Evolutionary conservation across 2,329 filamentous ascomycete species (phyloP), one percentile per base, ranked within the genome.

Genomic region (Chrysoporthe austroafricana): DNA sequence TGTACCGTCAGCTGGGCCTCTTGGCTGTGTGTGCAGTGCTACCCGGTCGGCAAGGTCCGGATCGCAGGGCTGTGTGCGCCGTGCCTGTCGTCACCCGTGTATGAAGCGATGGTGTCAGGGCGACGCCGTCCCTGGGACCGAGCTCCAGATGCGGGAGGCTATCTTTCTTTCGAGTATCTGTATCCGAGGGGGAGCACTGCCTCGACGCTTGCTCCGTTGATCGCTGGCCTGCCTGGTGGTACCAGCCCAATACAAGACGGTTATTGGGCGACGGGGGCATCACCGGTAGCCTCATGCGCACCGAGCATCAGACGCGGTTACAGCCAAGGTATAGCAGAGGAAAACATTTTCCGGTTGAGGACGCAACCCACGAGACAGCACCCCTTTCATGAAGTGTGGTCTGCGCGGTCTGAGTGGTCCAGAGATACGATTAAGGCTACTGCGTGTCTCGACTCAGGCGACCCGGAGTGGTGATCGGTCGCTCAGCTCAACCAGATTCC

Each of bases 1-100:
- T 32, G 50, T 54, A 14, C 50, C 26, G 50, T 54, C 50, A 34
- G 50, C 46, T 50, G n/a, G n/a, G 46, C 46, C 46, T 50, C n/a
- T 21, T 3, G 46, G 46, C 46, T 50, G 46, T 50, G 46, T 21
- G 46, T 11, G 4, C 16, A 18, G 9, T 50, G 46, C 46, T n/a
- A 50, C n/a, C 8, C n/a, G 8, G 32, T 16, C 50, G 50, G 50
- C 50, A 54, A 54, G 21, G 13, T 32, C 50, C 50, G 50, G 26
- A 4, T 54, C 6, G 50, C 50, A 32, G 50, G 21, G 50, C 46
- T 50, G n/a, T 54, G 50, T 54, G 21, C 14, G 8, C 14, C 9
- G 21, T 26, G n/a, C 4, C 8, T 8, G 48, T 54, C 50, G 50
- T 34, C 13, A 14, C 26, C 26, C 26, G 26, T 26, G 26, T 26